Conservation (phyloP, 2,329 filamentous ascomycete genomes). For the Cercospora zeina region DNA sequence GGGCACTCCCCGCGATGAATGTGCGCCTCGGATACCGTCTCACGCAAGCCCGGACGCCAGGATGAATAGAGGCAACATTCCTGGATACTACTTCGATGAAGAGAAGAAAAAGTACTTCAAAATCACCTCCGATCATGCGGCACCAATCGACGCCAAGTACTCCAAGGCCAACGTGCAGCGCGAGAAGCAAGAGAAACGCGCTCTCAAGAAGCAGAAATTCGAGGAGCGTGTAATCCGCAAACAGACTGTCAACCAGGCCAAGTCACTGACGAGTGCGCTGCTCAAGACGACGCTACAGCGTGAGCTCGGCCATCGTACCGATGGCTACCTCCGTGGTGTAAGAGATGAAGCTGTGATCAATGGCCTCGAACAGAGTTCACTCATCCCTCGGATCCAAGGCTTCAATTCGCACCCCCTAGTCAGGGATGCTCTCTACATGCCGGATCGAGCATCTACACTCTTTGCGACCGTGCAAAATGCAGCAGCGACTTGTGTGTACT, state of each 20-base stretch:
- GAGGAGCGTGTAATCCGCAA: slow-evolving; percentile 28
- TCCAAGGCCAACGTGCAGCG: slow-evolving; percentile 44
- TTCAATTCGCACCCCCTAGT: not conserved
- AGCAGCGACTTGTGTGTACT: slow-evolving; percentile 1
- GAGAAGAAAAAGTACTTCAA: slow-evolving; percentile 55
- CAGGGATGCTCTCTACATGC: not conserved
- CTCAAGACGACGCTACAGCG: slow-evolving; percentile 6
- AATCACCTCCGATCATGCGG: slow-evolving; percentile 45
- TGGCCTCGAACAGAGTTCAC: not conserved
- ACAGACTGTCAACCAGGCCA: slow-evolving; percentile 27
- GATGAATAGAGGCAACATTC: slow-evolving; percentile 48
- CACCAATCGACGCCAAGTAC: slow-evolving; percentile 44
- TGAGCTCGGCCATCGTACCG: not conserved
- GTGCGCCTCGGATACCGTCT: not conserved
- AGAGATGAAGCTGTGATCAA: slow-evolving; percentile 6
- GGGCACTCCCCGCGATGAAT: not conserved
- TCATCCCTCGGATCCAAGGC: not conserved
- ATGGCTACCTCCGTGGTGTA: not conserved
- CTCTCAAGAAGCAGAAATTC: slow-evolving; percentile 37
- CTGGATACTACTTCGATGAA: slow-evolving; percentile 44
- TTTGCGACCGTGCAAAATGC: slow-evolving; percentile 2
- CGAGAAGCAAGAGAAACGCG: slow-evolving; percentile 35
- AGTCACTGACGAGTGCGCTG: not conserved
- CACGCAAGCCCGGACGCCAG: slow-evolving; percentile 15
- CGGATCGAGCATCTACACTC: slow-evolving; percentile 3